Percentiles rank a stretch among this genome's conserved stretches.
Conservation (phyloP, 1,139 yeast genomes). For the Candida tropicalis region DNA sequence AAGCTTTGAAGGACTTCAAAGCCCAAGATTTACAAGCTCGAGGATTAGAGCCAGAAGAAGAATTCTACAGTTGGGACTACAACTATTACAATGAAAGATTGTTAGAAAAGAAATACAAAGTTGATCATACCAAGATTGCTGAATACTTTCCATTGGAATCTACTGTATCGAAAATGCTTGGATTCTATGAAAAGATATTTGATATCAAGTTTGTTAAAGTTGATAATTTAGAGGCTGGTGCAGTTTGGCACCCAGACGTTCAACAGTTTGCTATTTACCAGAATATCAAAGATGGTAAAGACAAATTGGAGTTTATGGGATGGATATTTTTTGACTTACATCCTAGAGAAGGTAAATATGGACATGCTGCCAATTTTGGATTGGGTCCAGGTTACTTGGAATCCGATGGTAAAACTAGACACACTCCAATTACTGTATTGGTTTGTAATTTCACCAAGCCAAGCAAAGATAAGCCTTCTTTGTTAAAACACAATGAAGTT, state of each 20-base stretch:
- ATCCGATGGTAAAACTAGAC: constrained; percentile 51
- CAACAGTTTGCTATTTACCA: constrained; percentile 76
- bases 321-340: constrained; percentile 80
- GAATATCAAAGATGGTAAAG: constrained; percentile 41
- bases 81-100: constrained; percentile 64
- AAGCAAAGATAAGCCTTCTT: constrained; percentile 67
- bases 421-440: constrained; percentile 71
- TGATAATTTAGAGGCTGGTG: constrained; percentile 31
- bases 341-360: constrained; percentile 84
- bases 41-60: constrained; percentile 42
- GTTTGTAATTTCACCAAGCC: constrained; percentile 88
- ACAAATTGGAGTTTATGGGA: constrained; percentile 65
- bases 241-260: constrained; percentile 77
- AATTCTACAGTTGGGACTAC: constrained; percentile 74
- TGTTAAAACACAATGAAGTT: constrained; percentile 77
- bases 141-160: constrained; percentile 78
- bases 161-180: constrained; percentile 68
- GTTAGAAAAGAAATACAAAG: constrained; percentile 67
- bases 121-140: constrained; percentile 69
- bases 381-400: constrained; percentile 62
- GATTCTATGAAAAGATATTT: constrained; percentile 68
- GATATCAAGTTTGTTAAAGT: constrained; percentile 65
- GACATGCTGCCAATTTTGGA: constrained; percentile 85
- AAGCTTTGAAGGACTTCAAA: constrained; percentile 53
- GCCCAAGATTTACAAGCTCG: constrained; percentile 49